Base-by-base conservation (phyloP, 1,139 yeast genomes). In the Pichia sp. region DNA sequence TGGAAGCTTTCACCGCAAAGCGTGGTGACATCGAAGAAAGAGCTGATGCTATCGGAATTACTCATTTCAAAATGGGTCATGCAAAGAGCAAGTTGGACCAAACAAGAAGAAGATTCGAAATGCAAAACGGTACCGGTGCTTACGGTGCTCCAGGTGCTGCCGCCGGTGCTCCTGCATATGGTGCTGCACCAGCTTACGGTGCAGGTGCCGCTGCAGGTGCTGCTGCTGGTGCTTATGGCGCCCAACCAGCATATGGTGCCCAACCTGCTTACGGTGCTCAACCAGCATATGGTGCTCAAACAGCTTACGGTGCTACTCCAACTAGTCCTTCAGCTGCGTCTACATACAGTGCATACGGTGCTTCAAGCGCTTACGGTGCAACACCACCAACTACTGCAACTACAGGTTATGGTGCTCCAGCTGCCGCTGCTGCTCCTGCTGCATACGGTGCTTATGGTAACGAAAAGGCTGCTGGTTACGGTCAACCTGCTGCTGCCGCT, bases 21-120 rank as follows among this genome's bases (percentile, higher is more conserved):
- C 84, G 95, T 65, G 99, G 98, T 33, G 83, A 89, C 58, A 79
- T 91, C 48, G 96, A 90, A 63, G 97, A 91, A 61, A 83, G 79
- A 60, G 75, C 96, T 1, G 98, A 91, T 63, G 83, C 86, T 2
- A 80, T 93, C 58, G 85, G 90, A 18, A 79, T 93, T 51, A 87
- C 96, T 3, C 95, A 88, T 62, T 93, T 93, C 75, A 85, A 87
- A 59, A 76, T 87, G 14, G 96, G 96, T 15, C 94, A 86, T 61
- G 94, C 96, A 15, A 87, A 85, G 70, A 70, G 78, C 50, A 91
- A 88, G 67, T 72, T 91, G 52, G 96, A 89, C 57, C 77, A 88
- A 63, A 85, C 96, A 15, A 83, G 79, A 66, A 81, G 85, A 68
- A 77, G 89, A 58, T 87, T 81, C 59, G 91, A 84, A 51, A 31